phyloP scores from a whole-genome alignment of 306 rosid genomes.

The Abrus precatorius region DNA sequence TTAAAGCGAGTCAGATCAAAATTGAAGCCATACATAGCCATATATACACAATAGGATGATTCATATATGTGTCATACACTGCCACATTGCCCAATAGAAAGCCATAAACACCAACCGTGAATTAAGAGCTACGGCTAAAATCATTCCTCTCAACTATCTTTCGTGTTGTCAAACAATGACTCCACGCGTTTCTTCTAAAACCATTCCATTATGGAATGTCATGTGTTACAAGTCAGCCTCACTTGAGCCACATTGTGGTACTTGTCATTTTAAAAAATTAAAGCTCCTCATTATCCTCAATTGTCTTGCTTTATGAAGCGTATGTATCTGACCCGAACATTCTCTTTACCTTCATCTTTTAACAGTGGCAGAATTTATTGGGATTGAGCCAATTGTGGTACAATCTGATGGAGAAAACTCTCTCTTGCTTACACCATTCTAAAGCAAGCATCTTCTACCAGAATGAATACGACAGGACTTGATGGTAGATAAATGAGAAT shows the following conservation, averaged over 20 bases:
- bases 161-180: constrained; percentile 38
- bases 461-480: constrained; percentile 22
- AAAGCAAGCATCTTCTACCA: neutral
- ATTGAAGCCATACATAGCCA: constrained; percentile 17
- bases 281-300: constrained; percentile 10
- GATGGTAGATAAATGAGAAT: neutral
- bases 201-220: constrained; percentile 46
- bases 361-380: neutral
- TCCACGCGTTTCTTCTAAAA: constrained; percentile 55
- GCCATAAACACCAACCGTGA: constrained; percentile 37
- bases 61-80: constrained; percentile 34
- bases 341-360: constrained; percentile 29
- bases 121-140: constrained; percentile 51
- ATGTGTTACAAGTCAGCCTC: constrained; percentile 39
- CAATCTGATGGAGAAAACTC: constrained; percentile 35
- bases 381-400: constrained; percentile 19
- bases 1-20: neutral
- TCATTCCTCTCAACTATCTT: constrained; percentile 16
- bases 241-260: neutral
- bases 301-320: neutral
- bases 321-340: constrained; percentile 39
- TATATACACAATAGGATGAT: neutral
- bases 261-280: constrained; percentile 29
- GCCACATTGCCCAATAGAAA: constrained; percentile 56
- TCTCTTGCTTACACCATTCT: constrained; percentile 16